Percentiles rank a stretch among this genome's conserved stretches.
Evolutionary conservation across 257 asterid genomes (phyloP).

Genomic region (Perilla frutescens): DNA sequence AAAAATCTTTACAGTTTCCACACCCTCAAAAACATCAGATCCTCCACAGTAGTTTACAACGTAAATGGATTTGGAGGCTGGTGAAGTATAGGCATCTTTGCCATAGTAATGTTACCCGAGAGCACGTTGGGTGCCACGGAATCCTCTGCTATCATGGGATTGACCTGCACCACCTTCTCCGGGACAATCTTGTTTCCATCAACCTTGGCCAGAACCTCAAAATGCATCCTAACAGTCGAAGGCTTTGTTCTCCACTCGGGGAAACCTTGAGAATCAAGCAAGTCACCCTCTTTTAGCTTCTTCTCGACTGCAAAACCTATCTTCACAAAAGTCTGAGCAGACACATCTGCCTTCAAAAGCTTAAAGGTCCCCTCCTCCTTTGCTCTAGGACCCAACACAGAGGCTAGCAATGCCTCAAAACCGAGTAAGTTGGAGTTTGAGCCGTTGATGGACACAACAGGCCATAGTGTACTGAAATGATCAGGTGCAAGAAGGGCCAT

Average conservation of each 20-base stretch:
- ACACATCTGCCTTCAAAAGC: constrained; percentile 84
- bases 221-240: constrained; percentile 69
- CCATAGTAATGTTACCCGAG: constrained; percentile 64
- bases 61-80: constrained; percentile 71
- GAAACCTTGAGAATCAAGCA: constrained; percentile 45
- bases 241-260: constrained; percentile 92
- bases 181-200: constrained; percentile 86
- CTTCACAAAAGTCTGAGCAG: constrained; percentile 86
- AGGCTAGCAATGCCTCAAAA: constrained; percentile 74
- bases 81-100: constrained; percentile 62
- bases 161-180: constrained; percentile 77
- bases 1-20: constrained; percentile 39
- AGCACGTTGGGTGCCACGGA: constrained; percentile 54
- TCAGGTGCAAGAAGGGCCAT: constrained; percentile 62
- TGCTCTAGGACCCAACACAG: constrained; percentile 75
- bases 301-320: constrained; percentile 87
- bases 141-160: constrained; percentile 73
- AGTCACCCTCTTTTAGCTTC: constrained; percentile 64
- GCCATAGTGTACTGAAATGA: constrained; percentile 77
- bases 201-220: constrained; percentile 92
- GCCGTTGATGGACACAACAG: constrained; percentile 72
- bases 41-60: constrained; percentile 42
- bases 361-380: constrained; percentile 75
- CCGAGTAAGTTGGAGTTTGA: constrained; percentile 74
- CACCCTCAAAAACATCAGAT: constrained; percentile 19